Conservation (phyloP, 768 basidiomycete species). For the Galerina marginata region DNA sequence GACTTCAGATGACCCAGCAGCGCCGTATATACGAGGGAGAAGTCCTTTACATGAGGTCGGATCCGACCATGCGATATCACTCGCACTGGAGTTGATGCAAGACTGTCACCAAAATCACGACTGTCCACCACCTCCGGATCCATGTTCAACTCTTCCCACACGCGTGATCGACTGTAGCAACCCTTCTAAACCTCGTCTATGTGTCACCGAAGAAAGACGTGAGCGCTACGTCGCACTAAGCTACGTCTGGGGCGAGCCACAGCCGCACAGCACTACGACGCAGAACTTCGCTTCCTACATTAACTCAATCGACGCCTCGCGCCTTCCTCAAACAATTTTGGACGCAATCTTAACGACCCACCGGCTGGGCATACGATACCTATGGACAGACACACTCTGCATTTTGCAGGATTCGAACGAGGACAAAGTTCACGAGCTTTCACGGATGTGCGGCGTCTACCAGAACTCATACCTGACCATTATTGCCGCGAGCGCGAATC, state of each 20-base stretch:
- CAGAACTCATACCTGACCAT: background rate
- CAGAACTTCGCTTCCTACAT: background rate
- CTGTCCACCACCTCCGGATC: background rate
- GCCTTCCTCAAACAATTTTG: background rate
- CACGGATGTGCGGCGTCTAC: background rate
- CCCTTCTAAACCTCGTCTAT: background rate
- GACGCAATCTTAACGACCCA: background rate
- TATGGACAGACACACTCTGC: background rate
- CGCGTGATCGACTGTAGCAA: background rate
- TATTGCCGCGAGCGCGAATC: background rate
- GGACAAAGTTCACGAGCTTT: background rate
- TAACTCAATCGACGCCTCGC: background rate
- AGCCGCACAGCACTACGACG: background rate
- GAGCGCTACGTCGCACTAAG: background rate
- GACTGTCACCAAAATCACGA: background rate
- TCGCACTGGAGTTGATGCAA: background rate
- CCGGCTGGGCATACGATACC: background rate
- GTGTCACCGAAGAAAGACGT: background rate
- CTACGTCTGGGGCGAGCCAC: background rate
- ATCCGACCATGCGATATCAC: background rate
- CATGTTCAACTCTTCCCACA: background rate
- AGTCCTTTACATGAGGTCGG: background rate
- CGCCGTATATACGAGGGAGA: background rate
- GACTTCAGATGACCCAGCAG: background rate
- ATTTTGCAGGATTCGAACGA: background rate